Percentiles rank a stretch among this genome's conserved stretches.
Conservation (phyloP, 163 green algal genomes). For the Chloromonas sp. region DNA sequence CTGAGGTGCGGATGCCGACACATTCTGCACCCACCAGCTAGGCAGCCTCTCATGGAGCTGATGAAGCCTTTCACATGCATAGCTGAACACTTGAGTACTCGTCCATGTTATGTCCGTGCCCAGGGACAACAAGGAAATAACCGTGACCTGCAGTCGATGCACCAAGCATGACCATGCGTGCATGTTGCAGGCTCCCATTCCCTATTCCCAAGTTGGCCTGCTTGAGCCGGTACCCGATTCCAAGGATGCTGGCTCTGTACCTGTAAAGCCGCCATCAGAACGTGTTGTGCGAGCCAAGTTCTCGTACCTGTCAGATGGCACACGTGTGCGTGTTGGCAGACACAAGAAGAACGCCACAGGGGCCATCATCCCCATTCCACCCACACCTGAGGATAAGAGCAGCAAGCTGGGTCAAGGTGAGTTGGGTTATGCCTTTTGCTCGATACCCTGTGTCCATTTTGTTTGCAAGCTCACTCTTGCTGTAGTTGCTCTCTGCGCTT, state of each 20-base stretch:
- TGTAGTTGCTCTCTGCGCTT: no score
- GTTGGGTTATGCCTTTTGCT: not conserved
- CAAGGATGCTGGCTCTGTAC: no score
- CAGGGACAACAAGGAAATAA: not conserved
- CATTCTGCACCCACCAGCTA: no score
- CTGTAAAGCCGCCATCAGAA: no score
- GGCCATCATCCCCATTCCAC: not conserved
- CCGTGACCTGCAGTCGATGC: not conserved
- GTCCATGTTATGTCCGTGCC: not conserved
- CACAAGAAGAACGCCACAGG: not conserved
- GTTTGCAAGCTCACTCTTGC: not conserved
- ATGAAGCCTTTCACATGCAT: no score
- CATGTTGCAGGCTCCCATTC: not conserved
- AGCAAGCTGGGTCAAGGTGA: not conserved
- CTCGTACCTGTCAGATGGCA: not conserved
- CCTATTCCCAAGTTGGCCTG: not conserved
- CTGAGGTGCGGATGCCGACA: conserved; percentile 17
- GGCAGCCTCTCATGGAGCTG: no score
- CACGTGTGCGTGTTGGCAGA: not conserved
- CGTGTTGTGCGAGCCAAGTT: not conserved
- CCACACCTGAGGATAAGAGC: not conserved
- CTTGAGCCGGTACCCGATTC: not conserved
- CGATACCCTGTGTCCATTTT: not conserved
- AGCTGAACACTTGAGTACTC: not conserved
- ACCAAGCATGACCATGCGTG: not conserved